These are phyloP conservation scores for Crotalaria pallida DNA, from an alignment of 306 rosid species.

Conservation along the genomic window DNA sequence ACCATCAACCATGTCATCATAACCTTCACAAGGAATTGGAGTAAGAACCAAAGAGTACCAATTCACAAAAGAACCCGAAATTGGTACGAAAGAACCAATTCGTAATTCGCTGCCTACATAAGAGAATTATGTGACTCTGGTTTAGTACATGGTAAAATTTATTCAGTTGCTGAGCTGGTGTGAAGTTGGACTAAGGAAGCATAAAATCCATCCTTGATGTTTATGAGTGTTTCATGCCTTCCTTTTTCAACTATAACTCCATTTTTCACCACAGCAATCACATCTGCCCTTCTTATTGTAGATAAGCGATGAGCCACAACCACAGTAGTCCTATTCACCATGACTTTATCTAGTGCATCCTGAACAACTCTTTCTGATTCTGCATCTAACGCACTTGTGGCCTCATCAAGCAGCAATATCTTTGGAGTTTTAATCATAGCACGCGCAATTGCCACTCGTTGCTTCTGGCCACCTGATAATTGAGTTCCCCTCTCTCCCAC, in stretches of 20 bases:
- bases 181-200: slow-evolving; percentile 82
- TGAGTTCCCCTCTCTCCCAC: slow-evolving; percentile 89
- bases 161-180: slow-evolving; percentile 44
- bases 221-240: slow-evolving; percentile 58
- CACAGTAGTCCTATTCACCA: slow-evolving; percentile 73
- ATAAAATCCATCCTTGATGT: slow-evolving; percentile 58
- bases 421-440: slow-evolving; percentile 79
- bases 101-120: too few relatives aligned
- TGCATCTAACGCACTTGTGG: slow-evolving; percentile 82
- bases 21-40: too few relatives aligned
- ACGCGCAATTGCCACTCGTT: slow-evolving; percentile 78
- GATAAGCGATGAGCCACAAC: slow-evolving; percentile 82
- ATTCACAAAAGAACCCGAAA: too few relatives aligned
- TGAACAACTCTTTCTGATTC: slow-evolving; percentile 89
- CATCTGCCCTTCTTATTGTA: slow-evolving; percentile 78
- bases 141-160: slow-evolving; percentile 8
- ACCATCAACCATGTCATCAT: too few relatives aligned
- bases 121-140: too few relatives aligned
- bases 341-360: slow-evolving; percentile 76
- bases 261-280: slow-evolving; percentile 80
- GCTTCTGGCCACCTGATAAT: slow-evolving; percentile 84
- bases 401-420: slow-evolving; percentile 73
- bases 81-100: too few relatives aligned
- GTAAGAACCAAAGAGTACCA: too few relatives aligned
- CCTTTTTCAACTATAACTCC: slow-evolving; percentile 87